phyloP scores from a whole-genome alignment of 768 basidiomycete genomes.

The Lyophyllum shimeji region DNA sequence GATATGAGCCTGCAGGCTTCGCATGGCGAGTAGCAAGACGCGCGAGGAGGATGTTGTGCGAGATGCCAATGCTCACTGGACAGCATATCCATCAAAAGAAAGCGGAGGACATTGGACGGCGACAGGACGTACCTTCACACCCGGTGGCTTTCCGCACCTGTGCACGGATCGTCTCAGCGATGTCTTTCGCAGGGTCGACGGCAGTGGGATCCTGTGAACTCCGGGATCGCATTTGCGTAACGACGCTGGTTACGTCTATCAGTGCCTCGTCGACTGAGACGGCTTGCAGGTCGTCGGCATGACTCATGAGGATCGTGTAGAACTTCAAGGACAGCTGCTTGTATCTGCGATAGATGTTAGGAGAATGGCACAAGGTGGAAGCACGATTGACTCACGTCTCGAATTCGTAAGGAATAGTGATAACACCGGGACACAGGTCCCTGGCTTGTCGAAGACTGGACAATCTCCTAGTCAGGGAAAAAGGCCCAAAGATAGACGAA shows the following conservation, averaged over 20 bases:
- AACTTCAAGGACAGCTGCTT: constrained; percentile 83
- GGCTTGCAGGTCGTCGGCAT: constrained; percentile 90
- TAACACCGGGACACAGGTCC: constrained; percentile 67
- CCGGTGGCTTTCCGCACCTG: constrained; percentile 77
- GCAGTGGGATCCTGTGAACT: constrained; percentile 22
- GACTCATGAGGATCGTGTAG: constrained; percentile 88
- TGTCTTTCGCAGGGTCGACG: constrained; percentile 67
- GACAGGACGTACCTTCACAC: constrained; percentile 64
- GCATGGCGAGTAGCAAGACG: constrained; percentile 89
- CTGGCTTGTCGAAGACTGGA: constrained; percentile 68
- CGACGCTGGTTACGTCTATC: constrained; percentile 76
- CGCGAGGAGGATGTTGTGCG: constrained; percentile 90
- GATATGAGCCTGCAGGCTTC: constrained; percentile 87
- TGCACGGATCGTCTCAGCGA: constrained; percentile 79
- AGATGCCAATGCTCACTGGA: constrained; percentile 87
- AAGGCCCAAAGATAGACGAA: neutral
- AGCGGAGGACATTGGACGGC: neutral
- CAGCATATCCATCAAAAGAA: neutral
- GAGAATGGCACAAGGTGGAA: neutral
- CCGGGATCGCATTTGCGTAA: constrained; percentile 39
- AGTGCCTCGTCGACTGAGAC: constrained; percentile 97
- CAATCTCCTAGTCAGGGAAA: neutral
- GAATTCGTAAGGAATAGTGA: constrained; percentile 93
- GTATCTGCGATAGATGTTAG: constrained; percentile 53
- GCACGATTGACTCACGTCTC: constrained; percentile 51